Base-by-base conservation (phyloP, 208 protist genomes). In the Acanthamoeba polyphaga region DNA sequence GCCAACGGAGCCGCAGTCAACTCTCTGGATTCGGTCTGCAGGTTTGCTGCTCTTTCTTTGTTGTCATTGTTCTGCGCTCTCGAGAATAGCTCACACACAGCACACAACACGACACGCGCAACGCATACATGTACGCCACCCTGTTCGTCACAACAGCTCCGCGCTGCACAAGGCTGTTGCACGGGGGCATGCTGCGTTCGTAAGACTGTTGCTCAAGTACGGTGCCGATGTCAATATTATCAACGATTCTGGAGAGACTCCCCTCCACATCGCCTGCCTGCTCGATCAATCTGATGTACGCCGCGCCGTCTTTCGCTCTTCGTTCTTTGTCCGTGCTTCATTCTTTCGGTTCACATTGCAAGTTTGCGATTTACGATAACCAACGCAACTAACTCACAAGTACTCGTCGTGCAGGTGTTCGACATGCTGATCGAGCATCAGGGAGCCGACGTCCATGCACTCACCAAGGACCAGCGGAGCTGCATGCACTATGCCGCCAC, bases 221-320 rank as follows among this genome's bases (percentile, higher is more conserved):
- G 76, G 76, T 22, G 76, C 76, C 12, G 76, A 85, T 32, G 46
- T 85, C 19, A 85, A 85, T 22, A 85, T 85, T 34, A 32, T 58
- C 76, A 85, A 85, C 76, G 76, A 51, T 4, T 1, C 76, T 24
- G 76, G 76, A 5, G 76, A 85, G 46, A 85, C 76, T 12, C 76
- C 76, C 7, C 76, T 85, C n/a, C 76, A 85, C 76, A 24, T 85
- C 49, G 76, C 76, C 76, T 85, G 76, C 76, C n/a, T 85, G 76
- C 49, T 85, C 13, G 76, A n/a, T 12, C 27, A 58, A 32, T 13
- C 34, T 19, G 76, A 85, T 10, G 76, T 85, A 85, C 76, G 13
- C 70, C 66, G 66, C 62, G 7, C 62, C 17, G 3, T 68, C 22
- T 29, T 1, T 43, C n/a, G 2, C 5, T 15, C 15, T 10, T 49